Evolutionary conservation across 2,329 filamentous ascomycete genomes (phyloP).

Genomic region (Diplodia sapinea): DNA sequence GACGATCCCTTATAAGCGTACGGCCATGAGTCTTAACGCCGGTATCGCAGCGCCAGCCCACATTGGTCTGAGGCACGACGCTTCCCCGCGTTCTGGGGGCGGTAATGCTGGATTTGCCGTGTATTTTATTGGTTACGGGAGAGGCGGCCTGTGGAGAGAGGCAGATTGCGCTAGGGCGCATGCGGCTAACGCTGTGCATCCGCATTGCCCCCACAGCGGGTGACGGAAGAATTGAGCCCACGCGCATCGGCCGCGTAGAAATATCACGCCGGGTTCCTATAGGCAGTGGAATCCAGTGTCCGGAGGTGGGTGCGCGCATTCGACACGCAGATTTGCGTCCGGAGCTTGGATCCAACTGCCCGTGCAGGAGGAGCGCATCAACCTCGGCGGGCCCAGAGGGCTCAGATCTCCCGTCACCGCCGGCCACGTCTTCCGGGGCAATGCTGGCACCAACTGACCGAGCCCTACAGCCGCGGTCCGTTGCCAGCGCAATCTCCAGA

Average conservation of each 20-base stretch:
- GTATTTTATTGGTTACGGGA: conserved; percentile 5
- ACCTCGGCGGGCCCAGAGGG: no score
- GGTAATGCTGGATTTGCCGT: conserved; percentile 11
- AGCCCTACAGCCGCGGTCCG: conserved; percentile 12
- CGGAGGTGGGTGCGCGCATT: no score
- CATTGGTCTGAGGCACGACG: conserved; percentile 1
- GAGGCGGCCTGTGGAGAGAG: conserved; percentile 1
- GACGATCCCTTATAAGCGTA: conserved; percentile 15
- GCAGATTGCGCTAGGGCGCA: conserved; percentile 19
- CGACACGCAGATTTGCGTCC: no score
- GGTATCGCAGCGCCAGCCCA: conserved; percentile 18
- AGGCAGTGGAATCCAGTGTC: no score
- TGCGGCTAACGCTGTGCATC: no score
- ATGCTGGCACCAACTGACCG: neutral
- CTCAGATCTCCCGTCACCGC: neutral
- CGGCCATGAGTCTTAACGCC: conserved; percentile 5
- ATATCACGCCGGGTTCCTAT: no score
- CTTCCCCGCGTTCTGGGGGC: conserved; percentile 5
- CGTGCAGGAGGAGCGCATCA: no score
- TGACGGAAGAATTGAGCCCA: no score
- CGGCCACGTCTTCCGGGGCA: conserved; percentile 18
- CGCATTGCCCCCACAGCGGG: no score
- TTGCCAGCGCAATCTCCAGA: conserved; percentile 12
- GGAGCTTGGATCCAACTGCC: no score
- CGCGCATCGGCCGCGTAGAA: no score